Conservation (phyloP, 768 basidiomycete species). For the Asterophora lycoperdoides region DNA sequence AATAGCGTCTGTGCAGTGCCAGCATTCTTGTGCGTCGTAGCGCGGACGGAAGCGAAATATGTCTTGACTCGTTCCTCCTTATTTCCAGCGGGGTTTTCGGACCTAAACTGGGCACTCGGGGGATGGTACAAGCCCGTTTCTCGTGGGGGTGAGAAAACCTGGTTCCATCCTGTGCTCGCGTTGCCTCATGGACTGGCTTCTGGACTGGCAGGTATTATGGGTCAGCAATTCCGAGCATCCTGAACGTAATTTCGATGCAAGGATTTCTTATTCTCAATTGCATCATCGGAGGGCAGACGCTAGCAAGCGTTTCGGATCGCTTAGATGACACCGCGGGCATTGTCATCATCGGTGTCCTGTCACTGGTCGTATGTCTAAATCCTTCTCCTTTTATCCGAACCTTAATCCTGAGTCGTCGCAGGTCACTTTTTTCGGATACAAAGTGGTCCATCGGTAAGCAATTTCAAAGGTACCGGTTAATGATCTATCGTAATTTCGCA, state of each 20-base stretch:
- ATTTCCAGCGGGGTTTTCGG: conserved; percentile 56
- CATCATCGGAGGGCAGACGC: conserved; percentile 66
- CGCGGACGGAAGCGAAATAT: neutral
- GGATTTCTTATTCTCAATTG: conserved; percentile 65
- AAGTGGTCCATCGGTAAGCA: conserved; percentile 54
- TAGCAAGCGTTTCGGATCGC: conserved; percentile 47
- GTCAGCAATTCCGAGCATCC: conserved; percentile 43
- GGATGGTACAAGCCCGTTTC: conserved; percentile 65
- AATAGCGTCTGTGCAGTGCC: conserved; percentile 44
- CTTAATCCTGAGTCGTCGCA: conserved; percentile 10
- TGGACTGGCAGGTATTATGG: conserved; percentile 46
- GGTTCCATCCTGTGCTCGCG: neutral
- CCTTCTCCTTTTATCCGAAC: neutral
- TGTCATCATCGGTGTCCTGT: conserved; percentile 35
- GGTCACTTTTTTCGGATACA: conserved; percentile 63
- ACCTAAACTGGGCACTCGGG: conserved; percentile 73
- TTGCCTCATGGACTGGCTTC: conserved; percentile 1
- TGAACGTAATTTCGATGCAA: conserved; percentile 58
- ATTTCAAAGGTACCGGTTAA: too few species aligned
- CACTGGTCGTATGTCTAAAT: conserved; percentile 28
- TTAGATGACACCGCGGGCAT: conserved; percentile 37
- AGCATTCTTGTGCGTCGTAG: conserved; percentile 53
- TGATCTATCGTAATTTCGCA: conserved; percentile 5
- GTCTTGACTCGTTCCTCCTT: neutral
- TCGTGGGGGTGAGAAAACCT: conserved; percentile 24